Conservation (phyloP, 2,329 filamentous ascomycete species). For the Neofusicoccum ribis region DNA sequence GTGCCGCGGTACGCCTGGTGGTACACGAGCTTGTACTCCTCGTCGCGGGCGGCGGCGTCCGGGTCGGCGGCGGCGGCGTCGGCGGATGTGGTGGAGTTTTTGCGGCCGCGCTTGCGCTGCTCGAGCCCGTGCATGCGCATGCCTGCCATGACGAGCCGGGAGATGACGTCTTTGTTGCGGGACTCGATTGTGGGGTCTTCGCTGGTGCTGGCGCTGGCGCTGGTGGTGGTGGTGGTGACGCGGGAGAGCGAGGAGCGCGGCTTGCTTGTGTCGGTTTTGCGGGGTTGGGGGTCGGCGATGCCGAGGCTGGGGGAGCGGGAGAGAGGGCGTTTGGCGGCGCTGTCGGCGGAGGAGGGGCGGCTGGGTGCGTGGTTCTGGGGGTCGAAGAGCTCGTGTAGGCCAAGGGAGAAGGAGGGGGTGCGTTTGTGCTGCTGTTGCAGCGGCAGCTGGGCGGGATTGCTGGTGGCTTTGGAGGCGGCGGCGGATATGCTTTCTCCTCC, state of each 20-base stretch:
- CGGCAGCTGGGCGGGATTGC: conserved; percentile 22
- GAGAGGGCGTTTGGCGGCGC: conserved; percentile 28
- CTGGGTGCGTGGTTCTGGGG: neutral
- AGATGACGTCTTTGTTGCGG: conserved; percentile 52
- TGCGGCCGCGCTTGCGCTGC: conserved; percentile 37
- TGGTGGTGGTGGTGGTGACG: conserved; percentile 33
- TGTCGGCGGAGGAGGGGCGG: conserved; percentile 31
- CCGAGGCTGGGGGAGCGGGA: conserved; percentile 14
- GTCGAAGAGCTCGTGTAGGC: neutral
- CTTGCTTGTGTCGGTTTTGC: too few relatives aligned
- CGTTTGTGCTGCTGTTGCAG: neutral
- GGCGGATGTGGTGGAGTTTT: neutral
- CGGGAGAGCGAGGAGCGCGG: conserved; percentile 34
- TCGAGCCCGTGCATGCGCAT: conserved; percentile 54
- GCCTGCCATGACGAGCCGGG: conserved; percentile 53
- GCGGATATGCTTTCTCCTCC: conserved; percentile 47
- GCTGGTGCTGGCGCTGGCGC: conserved; percentile 1
- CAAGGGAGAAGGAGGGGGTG: neutral
- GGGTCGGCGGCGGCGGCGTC: neutral
- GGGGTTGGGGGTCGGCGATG: conserved; percentile 18
- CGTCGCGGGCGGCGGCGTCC: conserved; percentile 41
- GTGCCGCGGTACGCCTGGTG: conserved; percentile 53
- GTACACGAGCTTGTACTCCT: conserved; percentile 55
- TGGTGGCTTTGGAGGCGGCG: conserved; percentile 36
- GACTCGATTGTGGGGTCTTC: conserved; percentile 37